Percentiles rank a stretch among this genome's conserved stretches.
phyloP scores from a whole-genome alignment of 441 rosid species.

The Hypseocharis bilobata region DNA sequence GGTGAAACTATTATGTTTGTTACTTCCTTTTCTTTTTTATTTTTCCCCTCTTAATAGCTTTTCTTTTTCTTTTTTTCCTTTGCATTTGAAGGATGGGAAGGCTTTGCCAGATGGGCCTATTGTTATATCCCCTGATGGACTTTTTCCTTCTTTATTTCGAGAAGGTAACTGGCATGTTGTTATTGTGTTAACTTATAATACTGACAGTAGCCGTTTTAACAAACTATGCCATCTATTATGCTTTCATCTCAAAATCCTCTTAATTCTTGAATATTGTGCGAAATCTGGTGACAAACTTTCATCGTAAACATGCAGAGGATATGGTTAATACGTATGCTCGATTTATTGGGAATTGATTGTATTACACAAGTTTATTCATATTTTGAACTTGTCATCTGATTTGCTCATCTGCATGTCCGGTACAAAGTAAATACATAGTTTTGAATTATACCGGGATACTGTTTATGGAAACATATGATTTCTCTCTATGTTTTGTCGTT shows the following conservation, averaged over 20 bases:
- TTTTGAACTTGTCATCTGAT: too few relatives aligned
- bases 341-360: neutral
- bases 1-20: slow-evolving; percentile 7
- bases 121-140: slow-evolving; percentile 94
- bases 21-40: neutral
- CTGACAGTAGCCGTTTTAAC: neutral
- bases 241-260: neutral
- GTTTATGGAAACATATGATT: neutral
- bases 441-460: neutral
- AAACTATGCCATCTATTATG: neutral
- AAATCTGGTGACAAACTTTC: neutral
- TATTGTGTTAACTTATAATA: neutral
- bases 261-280: neutral
- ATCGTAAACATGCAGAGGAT: neutral
- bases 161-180: slow-evolving; percentile 50
- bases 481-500: neutral
- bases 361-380: neutral
- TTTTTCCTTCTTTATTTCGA: slow-evolving; percentile 79
- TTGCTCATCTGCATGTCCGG: neutral
- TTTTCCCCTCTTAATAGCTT: slow-evolving; percentile 4
- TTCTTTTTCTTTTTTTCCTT: neutral
- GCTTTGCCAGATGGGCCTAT: slow-evolving; percentile 94
- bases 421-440: neutral
- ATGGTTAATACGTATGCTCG: neutral
- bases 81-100: slow-evolving; percentile 61